These are phyloP conservation scores for Berkeleyomyces basicola DNA, from an alignment of 2,329 filamentous ascomycete species.

Conservation along the genomic window DNA sequence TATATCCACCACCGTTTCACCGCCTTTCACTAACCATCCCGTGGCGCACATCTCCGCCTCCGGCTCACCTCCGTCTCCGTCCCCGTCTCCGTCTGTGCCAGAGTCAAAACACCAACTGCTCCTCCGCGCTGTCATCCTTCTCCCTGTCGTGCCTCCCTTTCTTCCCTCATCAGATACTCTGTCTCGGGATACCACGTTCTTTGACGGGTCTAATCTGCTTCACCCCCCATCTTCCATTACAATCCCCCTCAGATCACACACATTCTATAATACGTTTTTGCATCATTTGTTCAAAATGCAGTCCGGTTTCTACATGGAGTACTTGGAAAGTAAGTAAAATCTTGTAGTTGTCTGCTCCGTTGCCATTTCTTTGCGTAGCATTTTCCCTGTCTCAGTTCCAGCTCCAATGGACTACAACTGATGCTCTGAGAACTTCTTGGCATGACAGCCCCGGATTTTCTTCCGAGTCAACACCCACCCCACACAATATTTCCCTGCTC, in stretches of 20 bases:
- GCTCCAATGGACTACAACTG: neutral
- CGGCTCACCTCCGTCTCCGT: neutral
- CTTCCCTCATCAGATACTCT: too few relatives aligned
- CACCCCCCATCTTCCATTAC: neutral
- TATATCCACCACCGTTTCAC: neutral
- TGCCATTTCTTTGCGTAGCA: neutral
- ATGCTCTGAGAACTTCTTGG: neutral
- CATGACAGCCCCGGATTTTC: too few relatives aligned
- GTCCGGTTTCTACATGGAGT: conserved; percentile 51
- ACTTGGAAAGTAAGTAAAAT: conserved; percentile 49
- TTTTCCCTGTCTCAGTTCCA: neutral
- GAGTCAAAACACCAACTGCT: neutral
- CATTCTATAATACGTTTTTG: neutral
- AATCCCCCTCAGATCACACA: neutral
- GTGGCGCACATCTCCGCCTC: neutral
- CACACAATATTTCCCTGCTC: neutral
- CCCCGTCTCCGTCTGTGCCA: neutral
- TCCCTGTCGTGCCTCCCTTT: neutral
- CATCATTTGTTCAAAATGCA: neutral
- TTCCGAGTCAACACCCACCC: too few relatives aligned
- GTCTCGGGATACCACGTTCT: too few relatives aligned
- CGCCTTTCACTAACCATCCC: neutral
- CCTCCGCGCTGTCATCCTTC: neutral
- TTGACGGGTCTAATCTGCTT: too few relatives aligned
- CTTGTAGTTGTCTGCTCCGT: neutral